A percentile compares a stretch with the other conserved stretches of the same genome.
These are phyloP conservation scores for Candida piceae DNA, from an alignment of 805 yeast genomes.

Conservation along the genomic window DNA sequence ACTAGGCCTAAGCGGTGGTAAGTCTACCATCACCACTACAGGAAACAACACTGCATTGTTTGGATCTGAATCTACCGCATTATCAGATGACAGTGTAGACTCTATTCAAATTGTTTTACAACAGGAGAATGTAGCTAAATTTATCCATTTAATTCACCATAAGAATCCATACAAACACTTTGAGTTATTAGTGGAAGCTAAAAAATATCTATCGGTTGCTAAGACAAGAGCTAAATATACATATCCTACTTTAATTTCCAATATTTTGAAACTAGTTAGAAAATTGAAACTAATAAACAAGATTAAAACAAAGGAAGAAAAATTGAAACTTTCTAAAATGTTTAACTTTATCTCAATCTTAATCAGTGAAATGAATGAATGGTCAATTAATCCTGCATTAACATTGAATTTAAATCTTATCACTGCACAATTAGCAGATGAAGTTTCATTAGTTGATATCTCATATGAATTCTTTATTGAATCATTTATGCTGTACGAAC, in stretches of 20 bases:
- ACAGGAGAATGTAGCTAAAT: constrained; percentile 63
- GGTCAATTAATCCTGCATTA: constrained; percentile 26
- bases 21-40: neutral
- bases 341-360: constrained; percentile 71
- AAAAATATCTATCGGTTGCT: constrained; percentile 49
- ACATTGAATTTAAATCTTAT: constrained; percentile 50
- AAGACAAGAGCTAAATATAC: constrained; percentile 55
- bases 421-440: constrained; percentile 77
- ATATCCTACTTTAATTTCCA: constrained; percentile 69
- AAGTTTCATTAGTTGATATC: constrained; percentile 61
- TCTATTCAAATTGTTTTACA: constrained; percentile 35
- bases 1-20: constrained; percentile 31
- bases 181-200: constrained; percentile 40
- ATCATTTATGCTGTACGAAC: constrained; percentile 81
- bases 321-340: constrained; percentile 26
- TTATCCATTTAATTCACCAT: constrained; percentile 58
- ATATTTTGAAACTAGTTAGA: constrained; percentile 56
- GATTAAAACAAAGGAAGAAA: constrained; percentile 19
- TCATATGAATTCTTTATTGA: constrained; percentile 87
- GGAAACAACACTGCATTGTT: constrained; percentile 18
- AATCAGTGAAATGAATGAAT: constrained; percentile 57
- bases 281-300: constrained; percentile 31
- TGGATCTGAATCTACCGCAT: constrained; percentile 20
- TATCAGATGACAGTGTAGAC: constrained; percentile 20
- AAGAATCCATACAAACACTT: constrained; percentile 42